phyloP scores from a whole-genome alignment of 306 rosid species.

The Dalbergia oliveri region DNA sequence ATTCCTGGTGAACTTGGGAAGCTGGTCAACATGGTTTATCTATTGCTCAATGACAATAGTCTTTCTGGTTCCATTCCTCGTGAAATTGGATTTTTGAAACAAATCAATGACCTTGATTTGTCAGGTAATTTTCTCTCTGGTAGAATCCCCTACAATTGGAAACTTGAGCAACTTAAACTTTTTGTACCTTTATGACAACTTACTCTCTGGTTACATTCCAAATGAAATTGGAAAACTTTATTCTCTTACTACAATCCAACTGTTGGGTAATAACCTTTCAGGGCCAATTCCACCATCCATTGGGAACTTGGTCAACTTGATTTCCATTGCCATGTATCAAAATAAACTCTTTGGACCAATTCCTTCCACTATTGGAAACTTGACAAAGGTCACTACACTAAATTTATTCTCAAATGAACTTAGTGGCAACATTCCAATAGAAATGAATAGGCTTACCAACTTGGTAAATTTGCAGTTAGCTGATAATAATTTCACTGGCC shows the following conservation, averaged over 20 bases:
- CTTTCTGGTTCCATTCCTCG: background rate
- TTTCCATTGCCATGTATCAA: no score
- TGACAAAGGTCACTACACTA: background rate
- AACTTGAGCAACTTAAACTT: background rate
- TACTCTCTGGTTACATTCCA: background rate
- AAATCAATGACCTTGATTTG: no score
- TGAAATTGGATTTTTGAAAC: no score
- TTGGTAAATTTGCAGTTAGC: background rate
- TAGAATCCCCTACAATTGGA: constrained; percentile 20
- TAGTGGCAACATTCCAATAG: background rate
- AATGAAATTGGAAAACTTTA: constrained; percentile 27
- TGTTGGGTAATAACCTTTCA: background rate
- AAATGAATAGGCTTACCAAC: background rate
- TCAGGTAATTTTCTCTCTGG: no score
- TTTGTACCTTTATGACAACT: background rate
- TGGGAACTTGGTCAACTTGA: no score
- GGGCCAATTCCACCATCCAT: constrained; percentile 9
- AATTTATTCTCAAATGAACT: background rate
- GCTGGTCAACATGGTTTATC: background rate
- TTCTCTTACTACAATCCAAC: background rate
- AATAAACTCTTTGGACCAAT: background rate
- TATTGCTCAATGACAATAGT: background rate
- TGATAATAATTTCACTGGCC: background rate
- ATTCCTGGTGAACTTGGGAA: background rate
- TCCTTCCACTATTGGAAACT: background rate